Evolutionary conservation across 345 rosid species (phyloP), one percentile per base, ranked within the genome.

Genomic region (Salix brachista): DNA sequence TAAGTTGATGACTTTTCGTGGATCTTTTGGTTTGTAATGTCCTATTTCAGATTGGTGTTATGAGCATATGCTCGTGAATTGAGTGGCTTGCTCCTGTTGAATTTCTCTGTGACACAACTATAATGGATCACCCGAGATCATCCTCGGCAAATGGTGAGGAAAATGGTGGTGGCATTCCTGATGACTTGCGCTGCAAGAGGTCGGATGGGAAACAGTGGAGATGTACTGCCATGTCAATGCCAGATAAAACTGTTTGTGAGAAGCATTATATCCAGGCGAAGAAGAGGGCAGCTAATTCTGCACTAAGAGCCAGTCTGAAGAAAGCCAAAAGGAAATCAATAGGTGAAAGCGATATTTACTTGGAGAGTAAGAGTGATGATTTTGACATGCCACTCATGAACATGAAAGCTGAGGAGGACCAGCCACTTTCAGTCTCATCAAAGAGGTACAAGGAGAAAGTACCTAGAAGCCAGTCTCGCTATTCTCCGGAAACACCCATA

Each of bases 131-230:
- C 67, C 86, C 80, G n/a, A 84, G 90, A 80, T 86, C 91, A 39
- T 80, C 73, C 68, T 84, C 85, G 1, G 93, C 84, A 19, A 91
- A 84, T 65, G 90, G 89, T 1, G 97, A 92, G 74, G 97, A 92
- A 18, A 87, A 81, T 79, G 84, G 76, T 67, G 95, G 91, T 67
- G 95, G 91, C 76, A 85, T 89, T 79, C 98, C 97, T 0, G 99
- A 93, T 79, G 99, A 93, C 83, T 76, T 90, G 86, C 94, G 97
- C 41, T 96, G 99, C 85, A 96, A 96, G 91, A 94, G 98, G 84
- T 96, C 98, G 0, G 97, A 96, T 75, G 98, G 99, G 78, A 96
- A 96, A 71, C 99, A 96, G 66, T 96, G 98, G 99, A 89, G 98
- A 84, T 96, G 99, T 84, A 96, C 98, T 73, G 97, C 99, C 70